Percentiles rank a stretch among this genome's conserved stretches.
Conservation (phyloP, 2,329 filamentous ascomycete species). For the Pseudogymnoascus sp. region DNA sequence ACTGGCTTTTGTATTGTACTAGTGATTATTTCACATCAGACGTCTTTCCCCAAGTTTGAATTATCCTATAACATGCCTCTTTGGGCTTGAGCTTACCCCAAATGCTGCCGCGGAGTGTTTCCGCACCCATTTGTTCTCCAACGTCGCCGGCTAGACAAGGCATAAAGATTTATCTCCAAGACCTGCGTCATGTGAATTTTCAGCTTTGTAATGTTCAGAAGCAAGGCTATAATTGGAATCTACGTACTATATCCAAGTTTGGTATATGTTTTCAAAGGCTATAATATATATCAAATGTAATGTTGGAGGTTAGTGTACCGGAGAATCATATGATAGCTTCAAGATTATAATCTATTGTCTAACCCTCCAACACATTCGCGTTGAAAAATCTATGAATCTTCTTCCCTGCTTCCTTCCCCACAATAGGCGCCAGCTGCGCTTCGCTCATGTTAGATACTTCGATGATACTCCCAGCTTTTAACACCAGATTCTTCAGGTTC, state of each 20-base stretch:
- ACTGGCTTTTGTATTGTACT: not conserved
- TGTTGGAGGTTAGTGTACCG: not conserved
- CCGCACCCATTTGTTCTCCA: not conserved
- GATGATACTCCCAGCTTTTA: conserved; percentile 66
- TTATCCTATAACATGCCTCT: not conserved
- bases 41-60: not conserved
- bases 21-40: not conserved
- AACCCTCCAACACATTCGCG: conserved; percentile 18
- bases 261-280: not conserved
- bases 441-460: conserved; percentile 84
- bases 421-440: conserved; percentile 61
- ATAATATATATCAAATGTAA: not conserved
- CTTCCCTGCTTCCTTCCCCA: conserved; percentile 70
- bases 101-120: not conserved
- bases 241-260: not conserved
- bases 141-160: not conserved
- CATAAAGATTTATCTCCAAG: not conserved
- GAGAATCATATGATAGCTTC: not conserved
- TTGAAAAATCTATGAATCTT: conserved; percentile 79
- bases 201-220: not conserved
- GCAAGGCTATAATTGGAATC: not conserved
- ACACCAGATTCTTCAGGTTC: conserved; percentile 64
- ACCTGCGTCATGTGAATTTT: not conserved
- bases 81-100: not conserved
- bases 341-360: not conserved